phyloP scores from a whole-genome alignment of 2,329 filamentous ascomycete species.

The Colletotrichum kahawae region DNA sequence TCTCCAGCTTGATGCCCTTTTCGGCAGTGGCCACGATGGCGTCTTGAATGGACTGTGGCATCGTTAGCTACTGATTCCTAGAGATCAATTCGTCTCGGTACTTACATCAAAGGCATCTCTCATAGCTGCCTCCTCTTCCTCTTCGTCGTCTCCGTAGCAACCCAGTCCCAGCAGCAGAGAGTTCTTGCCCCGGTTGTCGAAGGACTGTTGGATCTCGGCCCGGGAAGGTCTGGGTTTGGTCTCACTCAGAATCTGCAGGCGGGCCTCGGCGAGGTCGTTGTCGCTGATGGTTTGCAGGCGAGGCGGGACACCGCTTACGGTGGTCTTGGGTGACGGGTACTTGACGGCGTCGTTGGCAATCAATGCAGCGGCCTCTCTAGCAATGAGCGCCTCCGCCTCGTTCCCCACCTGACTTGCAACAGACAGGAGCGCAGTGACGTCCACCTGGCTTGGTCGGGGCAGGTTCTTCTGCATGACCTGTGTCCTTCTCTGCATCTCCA shows the following conservation, averaged over 20 bases:
- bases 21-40: slow-evolving; percentile 77
- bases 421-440: slow-evolving; percentile 69
- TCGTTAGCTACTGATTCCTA: neutral
- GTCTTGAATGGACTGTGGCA: slow-evolving; percentile 69
- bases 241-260: slow-evolving; percentile 78
- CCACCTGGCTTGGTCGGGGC: slow-evolving; percentile 76
- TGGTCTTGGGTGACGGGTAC: slow-evolving; percentile 72
- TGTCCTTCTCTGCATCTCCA: slow-evolving; percentile 82
- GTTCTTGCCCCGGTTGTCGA: slow-evolving; percentile 57
- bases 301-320: slow-evolving; percentile 65
- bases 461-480: slow-evolving; percentile 89
- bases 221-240: slow-evolving; percentile 54
- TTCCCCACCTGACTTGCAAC: slow-evolving; percentile 66
- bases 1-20: slow-evolving; percentile 85
- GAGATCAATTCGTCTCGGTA: neutral
- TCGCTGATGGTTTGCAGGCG: slow-evolving; percentile 73
- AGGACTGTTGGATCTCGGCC: slow-evolving; percentile 58
- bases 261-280: slow-evolving; percentile 73
- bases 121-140: slow-evolving; percentile 68
- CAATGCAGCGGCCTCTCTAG: slow-evolving; percentile 77
- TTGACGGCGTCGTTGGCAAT: slow-evolving; percentile 82
- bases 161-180: slow-evolving; percentile 78
- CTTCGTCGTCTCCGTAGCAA: slow-evolving; percentile 78
- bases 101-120: slow-evolving; percentile 76
- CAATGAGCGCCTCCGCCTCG: slow-evolving; percentile 71